Percentiles rank a stretch among this genome's conserved stretches.
phyloP scores from a whole-genome alignment of 2,329 filamentous ascomycete genomes.

The Chaetomiaceae sp. region DNA sequence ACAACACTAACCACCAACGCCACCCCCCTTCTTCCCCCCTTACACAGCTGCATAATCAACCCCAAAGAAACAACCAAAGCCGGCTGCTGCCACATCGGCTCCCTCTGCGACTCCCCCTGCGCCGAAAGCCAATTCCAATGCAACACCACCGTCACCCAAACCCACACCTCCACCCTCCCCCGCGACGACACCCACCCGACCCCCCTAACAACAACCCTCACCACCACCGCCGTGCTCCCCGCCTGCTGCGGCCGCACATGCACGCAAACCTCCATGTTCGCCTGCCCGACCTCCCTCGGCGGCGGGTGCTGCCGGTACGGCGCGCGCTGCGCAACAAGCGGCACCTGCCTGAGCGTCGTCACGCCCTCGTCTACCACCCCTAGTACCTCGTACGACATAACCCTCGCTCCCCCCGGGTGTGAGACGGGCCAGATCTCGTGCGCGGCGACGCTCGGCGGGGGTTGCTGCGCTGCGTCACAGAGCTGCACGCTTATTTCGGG shows the following conservation, averaged over 20 bases:
- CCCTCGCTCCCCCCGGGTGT: conserved; percentile 38
- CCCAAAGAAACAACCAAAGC: conserved; percentile 16
- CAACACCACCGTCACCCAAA: conserved; percentile 24
- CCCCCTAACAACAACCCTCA: too few species aligned
- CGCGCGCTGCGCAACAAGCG: conserved; percentile 19
- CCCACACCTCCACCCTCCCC: conserved; percentile 25
- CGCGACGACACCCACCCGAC: too few species aligned
- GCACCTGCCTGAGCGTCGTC: conserved; percentile 15
- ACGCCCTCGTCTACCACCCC: conserved; percentile 28
- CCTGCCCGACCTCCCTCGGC: conserved; percentile 32
- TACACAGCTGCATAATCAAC: conserved; percentile 31
- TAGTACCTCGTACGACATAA: conserved; percentile 24
- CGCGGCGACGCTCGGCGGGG: conserved; percentile 38
- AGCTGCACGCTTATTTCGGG: conserved; percentile 38
- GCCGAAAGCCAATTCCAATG: conserved; percentile 28
- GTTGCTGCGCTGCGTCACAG: conserved; percentile 46
- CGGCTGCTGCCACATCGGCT: conserved; percentile 32
- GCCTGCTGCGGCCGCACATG: conserved; percentile 34
- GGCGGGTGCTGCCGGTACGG: conserved; percentile 27
- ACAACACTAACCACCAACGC: too few species aligned
- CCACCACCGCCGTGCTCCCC: conserved; percentile 10
- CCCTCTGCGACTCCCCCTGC: conserved; percentile 31
- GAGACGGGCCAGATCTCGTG: conserved; percentile 42
- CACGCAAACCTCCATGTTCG: conserved; percentile 26
- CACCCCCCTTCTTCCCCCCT: not conserved